Percentiles rank a stretch among this genome's conserved stretches.
These are phyloP conservation scores for Byssoonygena ceratinophila DNA, from an alignment of 2,329 filamentous ascomycete genomes.

Conservation along the genomic window DNA sequence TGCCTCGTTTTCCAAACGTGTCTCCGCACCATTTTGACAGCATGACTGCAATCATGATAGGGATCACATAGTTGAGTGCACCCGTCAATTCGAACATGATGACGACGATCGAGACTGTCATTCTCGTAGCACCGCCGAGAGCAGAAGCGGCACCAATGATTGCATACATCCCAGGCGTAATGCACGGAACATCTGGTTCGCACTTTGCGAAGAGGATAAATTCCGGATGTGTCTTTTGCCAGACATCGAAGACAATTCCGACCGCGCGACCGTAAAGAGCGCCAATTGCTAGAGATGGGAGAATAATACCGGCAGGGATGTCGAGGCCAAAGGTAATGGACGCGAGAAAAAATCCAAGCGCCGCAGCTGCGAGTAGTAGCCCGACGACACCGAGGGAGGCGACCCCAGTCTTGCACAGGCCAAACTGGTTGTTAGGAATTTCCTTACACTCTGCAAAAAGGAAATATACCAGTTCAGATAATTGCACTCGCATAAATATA, in stretches of 20 bases:
- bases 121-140: conserved; percentile 84
- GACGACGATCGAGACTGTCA: conserved; percentile 96
- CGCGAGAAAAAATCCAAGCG: conserved; percentile 75
- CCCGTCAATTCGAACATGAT: conserved; percentile 99
- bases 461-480: conserved; percentile 79
- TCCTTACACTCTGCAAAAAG: conserved; percentile 85
- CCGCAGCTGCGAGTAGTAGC: conserved; percentile 67
- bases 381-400: conserved; percentile 74
- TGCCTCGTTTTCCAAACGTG: conserved; percentile 80
- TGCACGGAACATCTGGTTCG: conserved; percentile 73
- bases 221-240: conserved; percentile 66
- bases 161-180: conserved; percentile 90
- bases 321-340: conserved; percentile 86
- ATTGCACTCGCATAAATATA: conserved; percentile 88
- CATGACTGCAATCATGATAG: conserved; percentile 99
- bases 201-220: conserved; percentile 71
- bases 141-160: conserved; percentile 92
- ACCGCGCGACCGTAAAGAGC: conserved; percentile 81
- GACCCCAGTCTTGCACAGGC: conserved; percentile 77
- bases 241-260: conserved; percentile 79
- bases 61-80: conserved; percentile 87
- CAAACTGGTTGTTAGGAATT: conserved; percentile 73
- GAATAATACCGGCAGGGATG: conserved; percentile 87
- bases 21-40: conserved; percentile 97
- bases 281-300: conserved; percentile 92